Conservation (phyloP, 495 filamentous ascomycete genomes). For the Rhypophila decipiens region DNA sequence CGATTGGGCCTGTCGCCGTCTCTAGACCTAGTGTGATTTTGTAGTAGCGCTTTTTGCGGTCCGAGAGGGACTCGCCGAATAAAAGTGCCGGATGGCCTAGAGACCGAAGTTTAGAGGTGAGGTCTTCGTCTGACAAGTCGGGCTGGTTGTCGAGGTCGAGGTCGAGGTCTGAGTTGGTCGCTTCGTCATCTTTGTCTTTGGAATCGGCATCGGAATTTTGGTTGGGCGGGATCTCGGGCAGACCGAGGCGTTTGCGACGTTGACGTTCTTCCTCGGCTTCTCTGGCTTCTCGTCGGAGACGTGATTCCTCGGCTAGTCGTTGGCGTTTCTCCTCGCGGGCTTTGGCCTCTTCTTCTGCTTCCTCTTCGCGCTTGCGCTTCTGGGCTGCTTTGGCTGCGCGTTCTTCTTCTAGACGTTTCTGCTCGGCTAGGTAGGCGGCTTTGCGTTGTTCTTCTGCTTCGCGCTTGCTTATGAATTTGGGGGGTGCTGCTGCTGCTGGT, state of each 20-base stretch:
- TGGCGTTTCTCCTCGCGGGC: slow-evolving; percentile 73
- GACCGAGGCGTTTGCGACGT: slow-evolving; percentile 48
- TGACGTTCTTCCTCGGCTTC: slow-evolving; percentile 50
- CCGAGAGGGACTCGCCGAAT: slow-evolving; percentile 77
- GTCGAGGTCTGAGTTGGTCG: slow-evolving; percentile 44
- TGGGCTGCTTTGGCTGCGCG: slow-evolving; percentile 59
- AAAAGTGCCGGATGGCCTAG: slow-evolving; percentile 66
- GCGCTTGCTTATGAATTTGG: slow-evolving; percentile 78
- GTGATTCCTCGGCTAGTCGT: slow-evolving; percentile 73
- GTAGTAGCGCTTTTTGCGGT: slow-evolving; percentile 62
- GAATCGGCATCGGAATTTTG: slow-evolving; percentile 6
- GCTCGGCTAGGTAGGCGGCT: slow-evolving; percentile 74
- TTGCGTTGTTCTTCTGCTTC: slow-evolving; percentile 80
- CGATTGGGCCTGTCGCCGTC: slow-evolving; percentile 46
- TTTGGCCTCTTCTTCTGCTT: slow-evolving; percentile 60
- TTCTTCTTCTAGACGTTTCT: slow-evolving; percentile 59
- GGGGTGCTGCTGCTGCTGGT: slow-evolving; percentile 12
- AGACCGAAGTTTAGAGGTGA: slow-evolving; percentile 58
- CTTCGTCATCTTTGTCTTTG: slow-evolving; percentile 31
- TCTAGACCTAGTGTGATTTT: slow-evolving; percentile 38
- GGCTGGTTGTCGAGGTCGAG: slow-evolving; percentile 18
- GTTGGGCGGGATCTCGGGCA: slow-evolving; percentile 60
- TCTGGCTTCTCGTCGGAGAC: slow-evolving; percentile 60
- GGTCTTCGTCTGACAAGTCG: slow-evolving; percentile 64
- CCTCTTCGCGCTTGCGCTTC: slow-evolving; percentile 90